These are phyloP conservation scores for Wakefieldia striispora DNA, from an alignment of 768 basidiomycete genomes.

Conservation along the genomic window DNA sequence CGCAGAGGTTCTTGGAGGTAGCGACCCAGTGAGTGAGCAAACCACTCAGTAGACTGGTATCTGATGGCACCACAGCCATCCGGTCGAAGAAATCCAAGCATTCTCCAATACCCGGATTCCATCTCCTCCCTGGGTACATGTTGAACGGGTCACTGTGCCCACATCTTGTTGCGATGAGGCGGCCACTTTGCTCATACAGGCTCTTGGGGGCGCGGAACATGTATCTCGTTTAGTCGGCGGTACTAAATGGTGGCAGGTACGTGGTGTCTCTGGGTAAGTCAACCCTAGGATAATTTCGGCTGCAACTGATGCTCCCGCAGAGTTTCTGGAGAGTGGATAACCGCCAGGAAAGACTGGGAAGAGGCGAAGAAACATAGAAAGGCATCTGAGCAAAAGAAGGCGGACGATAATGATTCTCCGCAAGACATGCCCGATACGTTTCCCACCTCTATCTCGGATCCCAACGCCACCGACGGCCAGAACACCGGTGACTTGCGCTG, in stretches of 20 bases:
- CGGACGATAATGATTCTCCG: background rate
- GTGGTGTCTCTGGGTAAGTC: conserved; percentile 72
- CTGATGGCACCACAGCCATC: conserved; percentile 51
- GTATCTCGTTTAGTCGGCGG: conserved; percentile 77
- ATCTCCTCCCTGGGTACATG: conserved; percentile 80
- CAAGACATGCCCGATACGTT: conserved; percentile 16
- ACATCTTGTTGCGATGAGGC: conserved; percentile 74
- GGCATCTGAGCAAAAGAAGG: conserved; percentile 38
- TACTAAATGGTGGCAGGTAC: conserved; percentile 97
- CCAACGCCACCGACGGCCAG: conserved; percentile 49
- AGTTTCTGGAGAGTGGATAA: conserved; percentile 86
- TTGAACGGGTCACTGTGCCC: conserved; percentile 70
- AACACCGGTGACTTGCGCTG: conserved; percentile 85
- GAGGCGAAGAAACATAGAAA: conserved; percentile 61
- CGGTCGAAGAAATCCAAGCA: conserved; percentile 77
- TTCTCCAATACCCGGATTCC: conserved; percentile 83
- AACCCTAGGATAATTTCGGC: conserved; percentile 5
- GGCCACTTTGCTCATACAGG: conserved; percentile 67
- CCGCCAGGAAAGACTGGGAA: conserved; percentile 78
- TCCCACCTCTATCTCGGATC: conserved; percentile 23
- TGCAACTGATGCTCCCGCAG: conserved; percentile 37
- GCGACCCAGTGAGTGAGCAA: conserved; percentile 55
- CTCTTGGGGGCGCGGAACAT: conserved; percentile 80
- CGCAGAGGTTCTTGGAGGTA: conserved; percentile 71
- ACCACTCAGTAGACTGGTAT: background rate